Base-by-base conservation (phyloP, 2,329 filamentous ascomycete genomes). In the Colletotrichum lentis region DNA sequence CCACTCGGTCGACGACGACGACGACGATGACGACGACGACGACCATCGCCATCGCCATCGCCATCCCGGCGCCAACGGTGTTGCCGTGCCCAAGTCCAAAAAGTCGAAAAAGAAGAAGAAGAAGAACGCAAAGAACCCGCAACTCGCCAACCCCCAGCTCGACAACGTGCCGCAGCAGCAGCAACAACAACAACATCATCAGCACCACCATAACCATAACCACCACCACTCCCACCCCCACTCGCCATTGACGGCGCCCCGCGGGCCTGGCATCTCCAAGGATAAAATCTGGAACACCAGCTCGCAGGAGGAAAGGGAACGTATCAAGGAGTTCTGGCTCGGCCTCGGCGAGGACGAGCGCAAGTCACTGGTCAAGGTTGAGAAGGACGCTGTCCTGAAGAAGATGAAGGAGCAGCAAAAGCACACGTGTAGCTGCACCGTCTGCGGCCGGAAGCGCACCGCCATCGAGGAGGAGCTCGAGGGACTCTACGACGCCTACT, bases 331-430 rank as follows among this genome's bases (percentile, higher is more conserved):
- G 73, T 99, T 98, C 80, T 99, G 96, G 96, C 86, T 99, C 61
- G 94, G 94, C 18, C 81, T 99, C 50, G 93, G 93, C 72, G 96
- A 99, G 78, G 93, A 97, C 44, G 94, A 98, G 78, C 92, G 96
- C 73, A 96, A 97, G 77, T 96, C 93, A 18, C 84, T 99, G 54
- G 94, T 99, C 76, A 97, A 97, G 80, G 95, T 99, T 37, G 96
- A 99, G 80, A 99, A 99, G 81, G 95, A 99, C 80, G 95, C 96
- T 8, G 96, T 99, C 0, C 82, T 99, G 64, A 94, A 93, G 76
- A 99, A 99, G 84, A 99, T 99, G 96, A 99, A 99, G 84, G 96
- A 99, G 80, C 96, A 99, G 80, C 96, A 99, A 79, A 98, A 98
- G 80, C 94, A 98, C 78, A 98, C 95, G 2, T 99, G 96, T 83